Evolutionary conservation across 768 basidiomycete species (phyloP).

Genomic region (Tricholoma matsutake): DNA sequence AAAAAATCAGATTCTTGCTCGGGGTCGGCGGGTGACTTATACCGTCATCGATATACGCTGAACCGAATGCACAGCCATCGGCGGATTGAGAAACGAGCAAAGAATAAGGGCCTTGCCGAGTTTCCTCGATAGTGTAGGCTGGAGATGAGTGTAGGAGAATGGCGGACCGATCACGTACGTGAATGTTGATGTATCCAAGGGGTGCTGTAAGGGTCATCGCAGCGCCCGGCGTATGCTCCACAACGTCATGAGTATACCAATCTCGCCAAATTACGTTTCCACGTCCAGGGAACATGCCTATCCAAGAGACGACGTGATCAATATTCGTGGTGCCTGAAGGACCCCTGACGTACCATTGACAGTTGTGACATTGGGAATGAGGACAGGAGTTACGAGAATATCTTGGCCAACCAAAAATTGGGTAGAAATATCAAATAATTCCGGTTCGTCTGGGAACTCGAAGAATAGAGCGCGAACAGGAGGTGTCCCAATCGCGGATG

Average conservation of each 20-base stretch:
- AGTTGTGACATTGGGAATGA: conserved; percentile 62
- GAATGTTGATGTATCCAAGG: conserved; percentile 73
- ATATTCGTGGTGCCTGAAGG: background rate
- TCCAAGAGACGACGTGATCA: background rate
- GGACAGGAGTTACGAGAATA: conserved; percentile 74
- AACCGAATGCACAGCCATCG: conserved; percentile 51
- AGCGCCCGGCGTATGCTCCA: conserved; percentile 38
- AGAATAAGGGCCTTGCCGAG: conserved; percentile 56
- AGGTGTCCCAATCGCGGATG: conserved; percentile 62
- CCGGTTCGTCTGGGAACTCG: conserved; percentile 71
- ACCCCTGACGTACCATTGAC: conserved; percentile 51
- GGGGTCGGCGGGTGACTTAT: conserved; percentile 56
- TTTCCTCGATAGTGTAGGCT: conserved; percentile 67
- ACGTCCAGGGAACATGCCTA: conserved; percentile 65
- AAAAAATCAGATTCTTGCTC: conserved; percentile 46
- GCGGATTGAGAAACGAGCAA: conserved; percentile 55
- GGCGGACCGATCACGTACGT: conserved; percentile 66
- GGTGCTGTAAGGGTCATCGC: conserved; percentile 60
- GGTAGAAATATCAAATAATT: conserved; percentile 55
- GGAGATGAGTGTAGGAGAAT: conserved; percentile 62
- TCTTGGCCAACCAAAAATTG: conserved; percentile 74
- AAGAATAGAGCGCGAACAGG: conserved; percentile 75
- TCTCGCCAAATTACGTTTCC: conserved; percentile 63
- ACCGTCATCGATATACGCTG: conserved; percentile 71
- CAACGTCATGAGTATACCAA: conserved; percentile 65